Conservation (phyloP, 352 stramenopile species). For the Phytophthora palmivora region DNA sequence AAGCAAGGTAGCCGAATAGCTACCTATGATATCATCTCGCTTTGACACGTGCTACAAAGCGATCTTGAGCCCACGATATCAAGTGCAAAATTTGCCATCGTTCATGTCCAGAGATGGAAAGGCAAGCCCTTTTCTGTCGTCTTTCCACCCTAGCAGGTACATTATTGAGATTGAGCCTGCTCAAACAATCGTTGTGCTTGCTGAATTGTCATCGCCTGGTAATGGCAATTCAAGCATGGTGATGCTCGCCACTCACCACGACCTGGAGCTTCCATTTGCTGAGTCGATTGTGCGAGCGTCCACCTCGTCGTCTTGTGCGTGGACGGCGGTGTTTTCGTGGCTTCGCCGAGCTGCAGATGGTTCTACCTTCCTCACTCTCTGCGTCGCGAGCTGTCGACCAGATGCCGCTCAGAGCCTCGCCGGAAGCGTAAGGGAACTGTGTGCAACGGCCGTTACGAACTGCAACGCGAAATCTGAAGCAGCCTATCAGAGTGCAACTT, state of each 20-base stretch:
- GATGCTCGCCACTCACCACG: too few relatives aligned
- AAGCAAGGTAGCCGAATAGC: too few relatives aligned
- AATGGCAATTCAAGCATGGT: neutral
- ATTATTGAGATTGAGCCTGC: too few relatives aligned
- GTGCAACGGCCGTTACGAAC: conserved; percentile 25
- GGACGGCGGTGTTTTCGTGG: conserved; percentile 11
- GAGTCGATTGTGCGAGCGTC: neutral
- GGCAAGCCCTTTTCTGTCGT: conserved; percentile 25
- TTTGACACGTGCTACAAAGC: neutral
- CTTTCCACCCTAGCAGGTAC: conserved; percentile 34
- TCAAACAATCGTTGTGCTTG: conserved; percentile 3
- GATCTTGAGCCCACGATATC: neutral
- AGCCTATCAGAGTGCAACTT: neutral
- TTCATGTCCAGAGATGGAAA: conserved; percentile 1
- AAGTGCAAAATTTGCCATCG: conserved; percentile 8
- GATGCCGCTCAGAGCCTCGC: neutral
- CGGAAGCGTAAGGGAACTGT: conserved; percentile 6
- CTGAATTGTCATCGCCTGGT: conserved; percentile 3
- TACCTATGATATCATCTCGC: neutral
- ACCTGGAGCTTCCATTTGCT: neutral
- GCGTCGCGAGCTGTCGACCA: neutral
- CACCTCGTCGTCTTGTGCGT: neutral
- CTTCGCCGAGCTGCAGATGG: conserved; percentile 9
- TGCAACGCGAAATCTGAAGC: conserved; percentile 20
- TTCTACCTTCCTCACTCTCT: too few relatives aligned